Evolutionary conservation across 2,329 filamentous ascomycete species (phyloP).

Genomic region (Xylaria sp.): DNA sequence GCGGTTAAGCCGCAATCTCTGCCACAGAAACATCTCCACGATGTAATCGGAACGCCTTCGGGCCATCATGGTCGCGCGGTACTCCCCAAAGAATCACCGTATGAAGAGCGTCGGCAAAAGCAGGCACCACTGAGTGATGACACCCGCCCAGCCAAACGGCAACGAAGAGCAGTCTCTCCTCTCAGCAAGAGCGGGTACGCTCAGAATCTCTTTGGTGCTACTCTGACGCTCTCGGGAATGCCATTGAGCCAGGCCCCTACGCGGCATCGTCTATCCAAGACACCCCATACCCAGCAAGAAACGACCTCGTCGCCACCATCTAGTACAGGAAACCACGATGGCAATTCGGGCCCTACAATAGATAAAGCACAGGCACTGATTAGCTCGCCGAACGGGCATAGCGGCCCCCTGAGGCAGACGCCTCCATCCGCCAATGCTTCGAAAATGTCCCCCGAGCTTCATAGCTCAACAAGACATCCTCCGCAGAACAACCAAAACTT

Average conservation of each 20-base stretch:
- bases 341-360: slow-evolving; percentile 16
- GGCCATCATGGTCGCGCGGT: slow-evolving; percentile 71
- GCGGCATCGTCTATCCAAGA: slow-evolving; percentile 39
- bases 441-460: background rate
- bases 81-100: slow-evolving; percentile 71
- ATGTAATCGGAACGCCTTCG: slow-evolving; percentile 72
- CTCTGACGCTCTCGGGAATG: slow-evolving; percentile 57
- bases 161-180: slow-evolving; percentile 53
- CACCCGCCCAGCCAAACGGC: slow-evolving; percentile 55
- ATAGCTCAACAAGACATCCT: background rate
- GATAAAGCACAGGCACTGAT: background rate
- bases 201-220: slow-evolving; percentile 62
- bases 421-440: background rate
- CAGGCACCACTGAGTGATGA: slow-evolving; percentile 43
- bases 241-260: slow-evolving; percentile 50
- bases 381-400: background rate
- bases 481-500: background rate
- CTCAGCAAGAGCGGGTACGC: slow-evolving; percentile 62
- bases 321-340: slow-evolving; percentile 27
- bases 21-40: slow-evolving; percentile 61
- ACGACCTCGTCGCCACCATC: slow-evolving; percentile 31
- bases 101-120: slow-evolving; percentile 65
- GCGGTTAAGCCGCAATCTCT: slow-evolving; percentile 50
- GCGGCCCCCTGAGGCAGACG: background rate
- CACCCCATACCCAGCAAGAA: slow-evolving; percentile 28